Percentiles rank a stretch among this genome's conserved stretches.
Conservation (phyloP, 345 rosid genomes). For the Camelina sativa region DNA sequence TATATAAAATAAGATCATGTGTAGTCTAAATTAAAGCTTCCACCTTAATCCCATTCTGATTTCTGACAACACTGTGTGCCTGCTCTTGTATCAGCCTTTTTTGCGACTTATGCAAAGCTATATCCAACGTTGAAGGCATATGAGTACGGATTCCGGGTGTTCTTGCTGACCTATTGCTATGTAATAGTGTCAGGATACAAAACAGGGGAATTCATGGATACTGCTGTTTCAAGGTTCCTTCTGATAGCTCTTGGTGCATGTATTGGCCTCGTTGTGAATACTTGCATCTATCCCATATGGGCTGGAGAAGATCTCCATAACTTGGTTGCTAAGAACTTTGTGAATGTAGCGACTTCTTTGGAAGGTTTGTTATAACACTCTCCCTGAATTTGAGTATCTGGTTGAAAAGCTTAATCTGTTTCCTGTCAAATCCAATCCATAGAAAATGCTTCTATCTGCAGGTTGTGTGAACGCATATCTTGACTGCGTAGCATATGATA, state of each 20-base stretch:
- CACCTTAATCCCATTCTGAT: slow-evolving; percentile 19
- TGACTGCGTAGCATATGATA: slow-evolving; percentile 65
- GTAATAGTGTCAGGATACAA: slow-evolving; percentile 79
- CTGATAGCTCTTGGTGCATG: slow-evolving; percentile 76
- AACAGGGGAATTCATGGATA: slow-evolving; percentile 70
- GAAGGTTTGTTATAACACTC: slow-evolving; percentile 57
- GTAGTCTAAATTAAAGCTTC: background rate
- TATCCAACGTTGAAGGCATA: slow-evolving; percentile 89
- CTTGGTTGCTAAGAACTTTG: slow-evolving; percentile 79
- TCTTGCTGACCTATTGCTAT: slow-evolving; percentile 78
- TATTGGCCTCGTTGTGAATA: slow-evolving; percentile 65
- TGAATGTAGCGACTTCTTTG: slow-evolving; percentile 74
- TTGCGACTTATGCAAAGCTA: slow-evolving; percentile 68
- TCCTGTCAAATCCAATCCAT: slow-evolving; percentile 16
- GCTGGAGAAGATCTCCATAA: slow-evolving; percentile 92
- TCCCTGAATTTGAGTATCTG: background rate
- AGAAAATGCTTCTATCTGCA: slow-evolving; percentile 23
- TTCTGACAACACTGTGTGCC: slow-evolving; percentile 23
- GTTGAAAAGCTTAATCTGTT: slow-evolving; percentile 14
- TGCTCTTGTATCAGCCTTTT: slow-evolving; percentile 54
- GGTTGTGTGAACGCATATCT: slow-evolving; percentile 86
- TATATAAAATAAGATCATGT: background rate
- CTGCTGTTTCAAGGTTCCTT: slow-evolving; percentile 69
- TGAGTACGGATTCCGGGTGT: slow-evolving; percentile 89
- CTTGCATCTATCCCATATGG: slow-evolving; percentile 92